Conservation (phyloP, 192 early-diverging fungal genomes). For the Linnemannia zychae region DNA sequence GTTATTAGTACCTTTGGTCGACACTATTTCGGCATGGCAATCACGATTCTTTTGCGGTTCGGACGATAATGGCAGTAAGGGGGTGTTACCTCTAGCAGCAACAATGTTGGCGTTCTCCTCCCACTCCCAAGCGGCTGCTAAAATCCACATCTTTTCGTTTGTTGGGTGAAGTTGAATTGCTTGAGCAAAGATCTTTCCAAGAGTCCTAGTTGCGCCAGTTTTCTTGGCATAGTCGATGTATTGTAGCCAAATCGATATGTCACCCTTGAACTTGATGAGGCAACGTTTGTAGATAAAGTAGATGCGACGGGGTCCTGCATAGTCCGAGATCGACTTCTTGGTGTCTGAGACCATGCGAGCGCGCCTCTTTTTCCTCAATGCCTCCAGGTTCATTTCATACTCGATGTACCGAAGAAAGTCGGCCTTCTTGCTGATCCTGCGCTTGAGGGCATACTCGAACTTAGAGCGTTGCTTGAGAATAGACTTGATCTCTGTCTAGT, state of each 20-base stretch:
- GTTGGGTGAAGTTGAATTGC: conserved; percentile 91
- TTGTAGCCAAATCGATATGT: conserved; percentile 89
- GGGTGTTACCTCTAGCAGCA: conserved; percentile 72
- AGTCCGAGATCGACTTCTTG: conserved; percentile 77
- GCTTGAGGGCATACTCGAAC: conserved; percentile 89
- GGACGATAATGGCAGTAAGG: background rate
- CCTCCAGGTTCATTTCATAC: conserved; percentile 95
- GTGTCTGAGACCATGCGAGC: conserved; percentile 65
- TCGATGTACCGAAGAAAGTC: conserved; percentile 95
- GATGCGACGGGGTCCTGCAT: conserved; percentile 80
- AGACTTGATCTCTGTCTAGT: conserved; percentile 82
- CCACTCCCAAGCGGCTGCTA: conserved; percentile 92
- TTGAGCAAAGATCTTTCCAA: conserved; percentile 82
- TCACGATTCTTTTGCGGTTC: background rate
- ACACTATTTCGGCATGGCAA: background rate
- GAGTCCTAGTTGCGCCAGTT: conserved; percentile 64
- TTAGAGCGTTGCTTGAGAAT: conserved; percentile 91
- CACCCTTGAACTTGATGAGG: conserved; percentile 82
- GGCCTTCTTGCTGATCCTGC: conserved; percentile 76
- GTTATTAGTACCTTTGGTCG: background rate
- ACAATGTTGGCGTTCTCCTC: conserved; percentile 85
- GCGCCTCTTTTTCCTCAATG: conserved; percentile 84
- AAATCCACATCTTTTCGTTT: conserved; percentile 88
- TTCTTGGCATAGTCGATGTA: conserved; percentile 88
- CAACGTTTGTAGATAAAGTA: conserved; percentile 85